Evolutionary conservation across 2,329 filamentous ascomycete genomes (phyloP).

Genomic region (Fusarium haematococcum): DNA sequence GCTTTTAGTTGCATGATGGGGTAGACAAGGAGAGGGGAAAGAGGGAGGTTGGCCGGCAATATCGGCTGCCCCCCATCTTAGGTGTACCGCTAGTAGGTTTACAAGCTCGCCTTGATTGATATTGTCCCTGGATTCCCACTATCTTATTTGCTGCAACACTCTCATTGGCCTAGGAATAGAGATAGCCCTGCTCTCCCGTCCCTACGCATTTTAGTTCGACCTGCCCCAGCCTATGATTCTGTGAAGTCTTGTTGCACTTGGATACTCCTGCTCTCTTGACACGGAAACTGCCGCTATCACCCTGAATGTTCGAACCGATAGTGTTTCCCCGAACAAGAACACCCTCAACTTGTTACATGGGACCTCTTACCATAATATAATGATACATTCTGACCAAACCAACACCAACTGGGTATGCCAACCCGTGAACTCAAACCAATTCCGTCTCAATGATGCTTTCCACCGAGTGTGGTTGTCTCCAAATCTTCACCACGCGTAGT

Average conservation of each 20-base stretch:
- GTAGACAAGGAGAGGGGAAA: not conserved
- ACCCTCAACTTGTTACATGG: not conserved
- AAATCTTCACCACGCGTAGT: slow-evolving; percentile 47
- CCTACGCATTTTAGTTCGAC: not conserved
- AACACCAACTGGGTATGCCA: not conserved
- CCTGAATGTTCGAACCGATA: not conserved
- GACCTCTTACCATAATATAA: not conserved
- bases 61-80: not conserved
- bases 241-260: not conserved
- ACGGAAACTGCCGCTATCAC: not conserved
- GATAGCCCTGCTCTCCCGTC: not conserved
- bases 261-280: not conserved
- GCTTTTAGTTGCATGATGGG: not conserved
- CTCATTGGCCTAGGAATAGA: not conserved
- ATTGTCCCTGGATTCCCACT: not conserved
- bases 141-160: not conserved
- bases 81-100: not conserved
- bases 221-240: not conserved
- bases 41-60: not conserved
- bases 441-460: slow-evolving; percentile 47
- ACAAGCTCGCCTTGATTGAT: not conserved
- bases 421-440: not conserved
- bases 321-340: not conserved
- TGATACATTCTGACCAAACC: not conserved
- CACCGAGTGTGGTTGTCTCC: slow-evolving; percentile 41